Evolutionary conservation across 768 basidiomycete species (phyloP), one percentile per base, ranked within the genome.

Genomic region (Asterophora lycoperdoides): DNA sequence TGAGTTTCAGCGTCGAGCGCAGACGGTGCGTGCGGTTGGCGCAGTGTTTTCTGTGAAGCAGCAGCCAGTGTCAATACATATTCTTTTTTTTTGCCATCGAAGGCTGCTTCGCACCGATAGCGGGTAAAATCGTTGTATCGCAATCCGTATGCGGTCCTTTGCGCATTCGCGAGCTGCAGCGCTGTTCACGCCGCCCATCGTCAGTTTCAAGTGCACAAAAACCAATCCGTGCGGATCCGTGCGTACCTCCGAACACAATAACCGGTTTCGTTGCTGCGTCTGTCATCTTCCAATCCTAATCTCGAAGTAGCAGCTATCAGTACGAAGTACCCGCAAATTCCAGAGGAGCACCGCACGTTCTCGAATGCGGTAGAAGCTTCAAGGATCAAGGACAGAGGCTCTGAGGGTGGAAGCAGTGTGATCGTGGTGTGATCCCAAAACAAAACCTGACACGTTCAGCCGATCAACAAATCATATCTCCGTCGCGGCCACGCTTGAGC

Each of bases 31-130:
- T 87, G 60, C 89, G 83, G 64, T 93, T 92, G 5, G 87, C 83
- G 63, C 93, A 95, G 60, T 98, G 93, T 57, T 92, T 92, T 57
- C 93, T 91, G 66, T n/a, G n/a, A n/a, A n/a, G n/a, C n/a, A n/a
- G n/a, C n/a, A n/a, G n/a, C n/a, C n/a, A n/a, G n/a, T n/a, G n/a
- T n/a, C n/a, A n/a, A n/a, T n/a, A n/a, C n/a, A n/a, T n/a, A 17
- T 20, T 18, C 28, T 18, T 23, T 3, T 6, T 20, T 47, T 23
- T 23, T 23, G 3, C 3, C 6, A 23, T 23, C 23, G 23, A 30
- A 39, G 35, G 8, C 18, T 18, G 6, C 39, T n/a, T 10, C 75
- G 41, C 46, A 89, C 90, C 86, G 77, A 69, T 97, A 97, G 44
- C 93, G 83, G 45, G 75, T 71, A 65, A 83, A 86, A 63, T 98